phyloP scores from a whole-genome alignment of 148 eudicot genomes.

The Arbutus unedo region DNA sequence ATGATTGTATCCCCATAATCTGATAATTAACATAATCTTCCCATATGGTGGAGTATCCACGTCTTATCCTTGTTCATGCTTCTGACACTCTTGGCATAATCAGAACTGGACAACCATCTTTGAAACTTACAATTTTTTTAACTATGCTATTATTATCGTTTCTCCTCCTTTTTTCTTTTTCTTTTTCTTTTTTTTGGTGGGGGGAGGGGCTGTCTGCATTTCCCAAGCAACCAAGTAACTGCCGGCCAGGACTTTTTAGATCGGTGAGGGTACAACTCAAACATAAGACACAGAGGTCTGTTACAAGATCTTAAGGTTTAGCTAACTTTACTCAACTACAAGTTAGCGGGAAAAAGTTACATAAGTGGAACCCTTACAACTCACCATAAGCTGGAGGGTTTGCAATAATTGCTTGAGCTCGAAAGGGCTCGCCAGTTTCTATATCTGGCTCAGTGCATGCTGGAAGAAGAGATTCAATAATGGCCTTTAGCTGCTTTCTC shows the following conservation, averaged over 20 bases:
- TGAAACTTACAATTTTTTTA: background rate
- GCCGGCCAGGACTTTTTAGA: background rate
- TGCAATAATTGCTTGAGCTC: slow-evolving; percentile 91
- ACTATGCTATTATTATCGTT: background rate
- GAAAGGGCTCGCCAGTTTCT: slow-evolving; percentile 68
- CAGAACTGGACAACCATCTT: background rate
- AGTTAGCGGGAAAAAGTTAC: background rate
- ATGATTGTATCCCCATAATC: background rate
- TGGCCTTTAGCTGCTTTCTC: slow-evolving; percentile 73
- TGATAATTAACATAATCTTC: background rate
- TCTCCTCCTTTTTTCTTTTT: too few species aligned
- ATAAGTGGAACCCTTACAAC: slow-evolving; percentile 14
- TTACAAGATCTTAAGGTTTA: background rate
- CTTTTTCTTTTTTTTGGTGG: background rate
- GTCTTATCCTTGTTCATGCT: background rate
- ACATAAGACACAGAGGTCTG: background rate
- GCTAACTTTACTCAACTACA: background rate
- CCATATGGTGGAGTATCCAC: background rate
- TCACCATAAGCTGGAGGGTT: slow-evolving; percentile 93
- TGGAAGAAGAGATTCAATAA: slow-evolving; percentile 78
- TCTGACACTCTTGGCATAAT: too few species aligned
- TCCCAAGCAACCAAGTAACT: background rate
- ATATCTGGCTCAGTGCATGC: slow-evolving; percentile 82
- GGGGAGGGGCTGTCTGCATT: background rate
- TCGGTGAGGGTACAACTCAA: background rate